A percentile compares a stretch with the other conserved stretches of the same genome.
phyloP scores from a whole-genome alignment of 73 alveolate species.

The Symbiodinium pilosum region DNA sequence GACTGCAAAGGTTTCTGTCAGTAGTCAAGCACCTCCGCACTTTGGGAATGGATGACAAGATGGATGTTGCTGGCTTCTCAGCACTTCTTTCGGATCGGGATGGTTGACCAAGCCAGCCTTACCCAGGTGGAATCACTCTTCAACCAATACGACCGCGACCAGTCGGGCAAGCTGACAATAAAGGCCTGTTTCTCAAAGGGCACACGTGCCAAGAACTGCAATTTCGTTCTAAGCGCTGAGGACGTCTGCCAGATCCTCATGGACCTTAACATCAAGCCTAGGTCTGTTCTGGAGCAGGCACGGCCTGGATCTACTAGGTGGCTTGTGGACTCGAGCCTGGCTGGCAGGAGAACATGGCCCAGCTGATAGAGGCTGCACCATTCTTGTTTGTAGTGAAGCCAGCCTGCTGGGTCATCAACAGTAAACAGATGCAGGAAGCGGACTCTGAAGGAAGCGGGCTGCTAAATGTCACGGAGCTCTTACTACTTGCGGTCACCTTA shows the following conservation, averaged over 20 bases:
- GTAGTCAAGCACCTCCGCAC: slow-evolving; percentile 59
- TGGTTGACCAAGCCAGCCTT: not conserved
- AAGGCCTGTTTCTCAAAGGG: slow-evolving; percentile 3
- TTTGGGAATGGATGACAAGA: slow-evolving; percentile 78
- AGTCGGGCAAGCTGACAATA: slow-evolving; percentile 44
- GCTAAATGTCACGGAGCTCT: not conserved
- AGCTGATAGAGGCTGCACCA: slow-evolving; percentile 55
- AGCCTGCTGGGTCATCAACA: no score
- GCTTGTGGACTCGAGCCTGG: not conserved
- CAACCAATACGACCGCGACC: slow-evolving; percentile 88
- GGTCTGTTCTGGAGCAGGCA: slow-evolving; percentile 58
- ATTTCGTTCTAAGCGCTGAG: not conserved
- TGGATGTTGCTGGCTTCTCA: not conserved
- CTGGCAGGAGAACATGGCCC: slow-evolving; percentile 83
- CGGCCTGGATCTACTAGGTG: not conserved
- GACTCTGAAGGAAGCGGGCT: slow-evolving; percentile 5
- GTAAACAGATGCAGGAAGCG: slow-evolving; percentile 15
- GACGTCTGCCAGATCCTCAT: slow-evolving; percentile 63
- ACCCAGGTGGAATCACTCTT: slow-evolving; percentile 28
- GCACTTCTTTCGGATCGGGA: not conserved
- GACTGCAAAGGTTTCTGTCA: slow-evolving; percentile 35
- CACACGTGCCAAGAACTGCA: not conserved
- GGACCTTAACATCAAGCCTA: slow-evolving; percentile 73
- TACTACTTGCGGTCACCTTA: not conserved
- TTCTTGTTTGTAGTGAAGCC: no score